These are phyloP conservation scores for Paraphaeosphaeria sporulosa DNA, from an alignment of 2,329 filamentous ascomycete species.

Conservation along the genomic window DNA sequence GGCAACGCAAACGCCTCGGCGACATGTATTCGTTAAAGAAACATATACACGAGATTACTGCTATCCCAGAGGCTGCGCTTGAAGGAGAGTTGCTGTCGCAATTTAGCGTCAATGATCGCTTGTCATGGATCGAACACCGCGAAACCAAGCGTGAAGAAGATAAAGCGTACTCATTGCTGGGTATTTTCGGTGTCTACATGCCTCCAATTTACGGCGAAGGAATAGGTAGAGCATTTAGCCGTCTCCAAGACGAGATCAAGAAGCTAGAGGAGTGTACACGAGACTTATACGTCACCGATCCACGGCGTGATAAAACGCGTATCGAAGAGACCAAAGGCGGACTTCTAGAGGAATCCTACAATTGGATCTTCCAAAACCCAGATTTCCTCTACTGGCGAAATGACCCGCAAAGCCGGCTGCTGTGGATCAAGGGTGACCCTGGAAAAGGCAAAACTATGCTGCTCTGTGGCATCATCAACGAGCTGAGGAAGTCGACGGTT, in stretches of 20 bases:
- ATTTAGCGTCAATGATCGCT: no score
- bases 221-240: neutral
- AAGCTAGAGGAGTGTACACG: no score
- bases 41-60: no score
- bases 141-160: no score
- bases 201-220: neutral
- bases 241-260: neutral
- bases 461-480: slow-evolving; percentile 2
- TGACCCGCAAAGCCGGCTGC: neutral
- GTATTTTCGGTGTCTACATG: neutral
- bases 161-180: no score
- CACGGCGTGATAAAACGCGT: neutral
- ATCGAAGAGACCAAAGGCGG: neutral
- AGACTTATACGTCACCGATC: neutral
- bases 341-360: neutral
- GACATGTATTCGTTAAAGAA: no score
- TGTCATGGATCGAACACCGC: no score
- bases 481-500: neutral
- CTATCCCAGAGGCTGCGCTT: no score
- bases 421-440: neutral
- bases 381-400: neutral
- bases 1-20: no score
- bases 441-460: slow-evolving; percentile 7
- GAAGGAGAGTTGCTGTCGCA: no score
- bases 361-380: neutral